These are phyloP conservation scores for Auricularia sp. DNA, from an alignment of 768 basidiomycete genomes.

Conservation along the genomic window DNA sequence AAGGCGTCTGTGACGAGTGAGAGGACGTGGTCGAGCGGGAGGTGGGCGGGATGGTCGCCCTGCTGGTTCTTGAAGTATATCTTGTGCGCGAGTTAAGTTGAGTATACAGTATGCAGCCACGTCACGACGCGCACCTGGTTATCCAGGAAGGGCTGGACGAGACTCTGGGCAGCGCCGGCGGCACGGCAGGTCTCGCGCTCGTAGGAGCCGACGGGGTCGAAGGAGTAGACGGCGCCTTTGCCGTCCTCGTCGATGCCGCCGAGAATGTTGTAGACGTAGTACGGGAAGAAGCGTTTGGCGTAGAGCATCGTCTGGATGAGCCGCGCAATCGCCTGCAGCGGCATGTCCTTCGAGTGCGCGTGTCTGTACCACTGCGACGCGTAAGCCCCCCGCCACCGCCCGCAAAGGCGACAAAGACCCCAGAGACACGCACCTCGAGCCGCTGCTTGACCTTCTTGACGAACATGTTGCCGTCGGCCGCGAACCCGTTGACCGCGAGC, in stretches of 20 bases:
- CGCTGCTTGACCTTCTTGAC: slow-evolving; percentile 94
- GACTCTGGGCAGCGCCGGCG: slow-evolving; percentile 86
- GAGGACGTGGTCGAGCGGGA: slow-evolving; percentile 72
- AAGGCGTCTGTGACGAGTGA: slow-evolving; percentile 91
- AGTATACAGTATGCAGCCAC: slow-evolving; percentile 3
- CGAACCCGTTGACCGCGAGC: slow-evolving; percentile 92
- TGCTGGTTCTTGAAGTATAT: slow-evolving; percentile 97
- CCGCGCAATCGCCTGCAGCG: slow-evolving; percentile 92
- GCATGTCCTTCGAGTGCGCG: slow-evolving; percentile 95
- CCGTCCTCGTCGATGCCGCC: slow-evolving; percentile 95
- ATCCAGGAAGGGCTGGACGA: slow-evolving; percentile 96
- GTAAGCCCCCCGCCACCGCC: neutral
- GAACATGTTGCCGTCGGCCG: slow-evolving; percentile 95
- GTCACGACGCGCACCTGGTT: slow-evolving; percentile 65
- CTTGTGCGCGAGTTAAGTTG: slow-evolving; percentile 30
- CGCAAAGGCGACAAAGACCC: neutral
- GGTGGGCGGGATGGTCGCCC: slow-evolving; percentile 68
- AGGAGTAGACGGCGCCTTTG: slow-evolving; percentile 98
- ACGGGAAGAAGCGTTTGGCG: slow-evolving; percentile 92
- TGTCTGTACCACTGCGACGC: slow-evolving; percentile 83
- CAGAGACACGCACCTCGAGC: slow-evolving; percentile 59
- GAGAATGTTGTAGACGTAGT: slow-evolving; percentile 94
- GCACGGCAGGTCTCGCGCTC: slow-evolving; percentile 95
- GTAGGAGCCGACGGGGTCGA: slow-evolving; percentile 97
- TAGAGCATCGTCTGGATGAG: slow-evolving; percentile 98